Conservation (phyloP, 1,284 basidiomycete species). For the Lentinula novae-zelandiae region DNA sequence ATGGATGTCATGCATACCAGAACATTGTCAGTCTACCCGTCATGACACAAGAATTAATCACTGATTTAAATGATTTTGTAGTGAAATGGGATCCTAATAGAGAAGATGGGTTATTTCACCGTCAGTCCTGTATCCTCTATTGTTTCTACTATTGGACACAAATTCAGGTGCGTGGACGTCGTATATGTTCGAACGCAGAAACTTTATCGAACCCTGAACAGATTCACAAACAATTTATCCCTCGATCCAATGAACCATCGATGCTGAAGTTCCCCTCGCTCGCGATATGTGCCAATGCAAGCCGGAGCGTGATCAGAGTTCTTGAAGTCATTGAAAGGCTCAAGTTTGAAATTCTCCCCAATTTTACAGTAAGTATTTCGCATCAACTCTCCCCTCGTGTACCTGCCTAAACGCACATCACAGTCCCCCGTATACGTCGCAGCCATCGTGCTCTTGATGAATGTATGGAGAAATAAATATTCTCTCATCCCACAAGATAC, state of each 20-base stretch:
- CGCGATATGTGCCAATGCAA: slow-evolving; percentile 49
- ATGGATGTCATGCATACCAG: slow-evolving; percentile 8
- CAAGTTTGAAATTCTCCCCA: background rate
- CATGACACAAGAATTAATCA: background rate
- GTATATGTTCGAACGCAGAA: too few species aligned
- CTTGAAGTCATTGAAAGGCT: background rate
- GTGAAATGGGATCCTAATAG: slow-evolving; percentile 42
- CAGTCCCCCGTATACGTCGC: background rate
- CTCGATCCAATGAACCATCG: slow-evolving; percentile 28
- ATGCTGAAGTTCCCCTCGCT: slow-evolving; percentile 37
- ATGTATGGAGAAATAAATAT: slow-evolving; percentile 3
- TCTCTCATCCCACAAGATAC: background rate
- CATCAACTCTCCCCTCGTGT: background rate
- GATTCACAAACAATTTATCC: slow-evolving; percentile 47
- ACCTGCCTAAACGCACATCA: background rate
- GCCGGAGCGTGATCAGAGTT: slow-evolving; percentile 15
- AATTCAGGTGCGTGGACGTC: slow-evolving; percentile 31
- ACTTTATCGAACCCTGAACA: background rate
- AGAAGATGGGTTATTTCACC: slow-evolving; percentile 20
- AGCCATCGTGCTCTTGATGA: background rate
- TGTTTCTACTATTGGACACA: slow-evolving; percentile 37
- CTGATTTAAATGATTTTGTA: slow-evolving; percentile 7
- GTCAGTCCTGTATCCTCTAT: slow-evolving; percentile 19
- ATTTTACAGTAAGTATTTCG: background rate
- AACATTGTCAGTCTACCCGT: slow-evolving; percentile 35